Conservation (phyloP, 805 yeast species). For the Metschnikowia reukaufii region DNA sequence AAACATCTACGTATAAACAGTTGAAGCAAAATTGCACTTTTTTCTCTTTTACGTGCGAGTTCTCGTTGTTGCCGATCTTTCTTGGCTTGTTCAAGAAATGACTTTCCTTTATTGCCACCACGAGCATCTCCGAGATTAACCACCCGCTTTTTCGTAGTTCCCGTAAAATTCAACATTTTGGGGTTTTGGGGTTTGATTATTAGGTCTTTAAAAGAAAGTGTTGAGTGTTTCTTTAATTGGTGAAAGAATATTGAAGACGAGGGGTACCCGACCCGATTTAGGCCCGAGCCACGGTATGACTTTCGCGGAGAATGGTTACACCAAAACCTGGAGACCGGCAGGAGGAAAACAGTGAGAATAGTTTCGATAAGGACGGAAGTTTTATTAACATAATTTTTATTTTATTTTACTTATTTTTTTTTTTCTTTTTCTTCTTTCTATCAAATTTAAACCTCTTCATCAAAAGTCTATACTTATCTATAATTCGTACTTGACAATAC, state of each 20-base stretch:
- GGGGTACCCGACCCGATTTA: not conserved
- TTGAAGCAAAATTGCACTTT: conserved; percentile 54
- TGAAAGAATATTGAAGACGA: not conserved
- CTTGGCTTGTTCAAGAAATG: conserved; percentile 62
- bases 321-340: not conserved
- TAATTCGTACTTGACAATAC: no score
- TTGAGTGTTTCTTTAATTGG: not conserved
- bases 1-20: conserved; percentile 42
- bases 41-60: conserved; percentile 46
- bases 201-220: not conserved
- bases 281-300: not conserved
- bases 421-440: no score
- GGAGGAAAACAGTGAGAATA: not conserved
- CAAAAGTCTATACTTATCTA: no score
- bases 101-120: conserved; percentile 21
- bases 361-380: no score
- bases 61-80: conserved; percentile 68
- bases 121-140: conserved; percentile 61
- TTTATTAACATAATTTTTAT: no score
- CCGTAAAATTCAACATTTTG: conserved; percentile 58
- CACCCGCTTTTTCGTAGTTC: conserved; percentile 59
- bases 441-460: no score
- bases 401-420: no score
- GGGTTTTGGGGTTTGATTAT: not conserved
- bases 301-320: not conserved